Percentiles rank a stretch among this genome's conserved stretches.
Conservation (phyloP, 495 filamentous ascomycete genomes). For the Hypoxylon lienhwacheense region DNA sequence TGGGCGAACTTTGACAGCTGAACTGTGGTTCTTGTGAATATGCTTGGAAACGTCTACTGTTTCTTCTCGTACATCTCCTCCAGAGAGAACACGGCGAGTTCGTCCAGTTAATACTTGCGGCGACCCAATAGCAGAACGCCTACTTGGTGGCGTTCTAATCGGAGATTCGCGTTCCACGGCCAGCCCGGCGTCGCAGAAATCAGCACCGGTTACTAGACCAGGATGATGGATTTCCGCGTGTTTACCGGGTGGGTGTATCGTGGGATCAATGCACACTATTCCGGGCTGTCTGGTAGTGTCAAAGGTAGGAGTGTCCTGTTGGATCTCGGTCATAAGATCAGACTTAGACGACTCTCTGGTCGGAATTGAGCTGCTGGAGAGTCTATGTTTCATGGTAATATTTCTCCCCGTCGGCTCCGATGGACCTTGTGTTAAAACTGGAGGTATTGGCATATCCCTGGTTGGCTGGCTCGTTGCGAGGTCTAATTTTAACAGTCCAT, state of each 20-base stretch:
- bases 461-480: constrained; percentile 5
- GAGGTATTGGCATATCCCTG: constrained; percentile 31
- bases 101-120: constrained; percentile 22
- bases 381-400: constrained; percentile 3
- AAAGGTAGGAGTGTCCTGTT: neutral
- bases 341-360: constrained; percentile 4
- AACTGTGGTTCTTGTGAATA: constrained; percentile 35
- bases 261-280: constrained; percentile 19
- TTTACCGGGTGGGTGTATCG: constrained; percentile 13
- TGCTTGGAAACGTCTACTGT: constrained; percentile 38
- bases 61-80: constrained; percentile 35
- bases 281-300: constrained; percentile 7
- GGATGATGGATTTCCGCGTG: constrained; percentile 17
- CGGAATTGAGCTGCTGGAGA: constrained; percentile 10
- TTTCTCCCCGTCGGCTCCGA: constrained; percentile 2
- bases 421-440: constrained; percentile 21
- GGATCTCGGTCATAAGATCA: neutral
- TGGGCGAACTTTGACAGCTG: constrained; percentile 40
- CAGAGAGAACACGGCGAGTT: constrained; percentile 34
- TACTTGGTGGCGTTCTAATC: constrained; percentile 21
- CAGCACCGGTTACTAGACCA: constrained; percentile 10
- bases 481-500: constrained; percentile 28
- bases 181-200: constrained; percentile 24
- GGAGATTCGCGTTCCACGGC: constrained; percentile 19
- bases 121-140: constrained; percentile 2